These are phyloP conservation scores for Oehlia diaphana DNA, from an alignment of 192 early-diverging fungal species.

Conservation along the genomic window DNA sequence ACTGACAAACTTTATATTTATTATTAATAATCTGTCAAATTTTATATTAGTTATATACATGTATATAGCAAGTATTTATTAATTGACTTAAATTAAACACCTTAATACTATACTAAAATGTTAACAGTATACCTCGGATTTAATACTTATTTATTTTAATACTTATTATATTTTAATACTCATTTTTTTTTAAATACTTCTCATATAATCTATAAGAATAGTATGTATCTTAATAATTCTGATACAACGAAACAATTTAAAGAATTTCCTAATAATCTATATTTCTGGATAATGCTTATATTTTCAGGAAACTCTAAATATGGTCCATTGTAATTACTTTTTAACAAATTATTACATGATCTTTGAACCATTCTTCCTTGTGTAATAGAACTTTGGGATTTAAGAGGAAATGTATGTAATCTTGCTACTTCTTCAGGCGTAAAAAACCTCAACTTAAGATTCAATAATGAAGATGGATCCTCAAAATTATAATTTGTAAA, in stretches of 20 bases:
- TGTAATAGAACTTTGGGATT: background rate
- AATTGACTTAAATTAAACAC: too few relatives aligned
- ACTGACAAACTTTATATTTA: too few relatives aligned
- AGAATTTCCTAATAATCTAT: slow-evolving; percentile 84
- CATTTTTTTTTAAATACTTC: too few relatives aligned
- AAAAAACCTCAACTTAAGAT: slow-evolving; percentile 78
- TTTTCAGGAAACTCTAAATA: slow-evolving; percentile 66
- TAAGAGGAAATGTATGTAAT: slow-evolving; percentile 77
- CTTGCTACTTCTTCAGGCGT: slow-evolving; percentile 78
- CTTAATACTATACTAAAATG: too few relatives aligned
- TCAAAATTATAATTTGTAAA: slow-evolving; percentile 60
- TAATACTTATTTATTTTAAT: too few relatives aligned
- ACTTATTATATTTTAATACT: too few relatives aligned
- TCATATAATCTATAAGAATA: slow-evolving; percentile 39
- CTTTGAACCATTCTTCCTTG: slow-evolving; percentile 41
- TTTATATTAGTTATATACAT: too few relatives aligned
- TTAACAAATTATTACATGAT: slow-evolving; percentile 49
- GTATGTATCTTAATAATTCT: slow-evolving; percentile 67
- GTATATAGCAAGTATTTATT: too few relatives aligned
- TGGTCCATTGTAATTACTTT: slow-evolving; percentile 20
- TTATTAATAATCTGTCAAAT: too few relatives aligned
- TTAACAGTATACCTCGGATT: too few relatives aligned
- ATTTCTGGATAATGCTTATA: slow-evolving; percentile 66
- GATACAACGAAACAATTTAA: slow-evolving; percentile 83
- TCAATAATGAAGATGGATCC: slow-evolving; percentile 62